These are phyloP conservation scores for Megacollybia marginata DNA, from an alignment of 768 basidiomycete genomes.

Conservation along the genomic window DNA sequence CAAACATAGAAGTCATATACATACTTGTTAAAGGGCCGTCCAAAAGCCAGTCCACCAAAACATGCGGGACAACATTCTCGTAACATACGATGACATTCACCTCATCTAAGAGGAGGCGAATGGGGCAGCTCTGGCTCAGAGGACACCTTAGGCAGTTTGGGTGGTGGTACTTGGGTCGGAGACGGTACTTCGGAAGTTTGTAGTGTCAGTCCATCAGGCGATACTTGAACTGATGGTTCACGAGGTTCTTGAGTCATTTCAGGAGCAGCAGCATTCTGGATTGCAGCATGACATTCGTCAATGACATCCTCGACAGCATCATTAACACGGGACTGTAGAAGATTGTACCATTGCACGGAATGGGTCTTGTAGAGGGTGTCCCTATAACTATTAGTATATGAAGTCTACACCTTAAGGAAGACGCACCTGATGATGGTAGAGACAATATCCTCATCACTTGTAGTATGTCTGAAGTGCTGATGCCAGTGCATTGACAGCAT, in stretches of 20 bases:
- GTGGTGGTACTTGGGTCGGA: background rate
- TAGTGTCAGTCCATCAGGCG: background rate
- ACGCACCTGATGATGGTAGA: conserved; percentile 10
- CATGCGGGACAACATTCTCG: conserved; percentile 25
- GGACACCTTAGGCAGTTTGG: background rate
- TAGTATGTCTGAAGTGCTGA: conserved; percentile 22
- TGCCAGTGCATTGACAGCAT: conserved; percentile 24
- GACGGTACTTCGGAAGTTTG: background rate
- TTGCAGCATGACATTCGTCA: background rate
- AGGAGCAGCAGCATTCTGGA: background rate
- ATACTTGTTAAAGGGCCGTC: conserved; percentile 10
- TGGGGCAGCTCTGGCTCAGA: background rate
- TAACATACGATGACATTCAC: conserved; percentile 14
- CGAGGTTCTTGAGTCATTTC: too few relatives aligned
- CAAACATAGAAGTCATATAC: conserved; percentile 11
- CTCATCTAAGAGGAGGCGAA: conserved; percentile 1
- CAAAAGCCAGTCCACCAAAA: conserved; percentile 20
- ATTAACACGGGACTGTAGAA: conserved; percentile 11
- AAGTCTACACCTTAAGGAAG: background rate
- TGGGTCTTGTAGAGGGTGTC: conserved; percentile 16
- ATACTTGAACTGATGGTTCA: too few relatives aligned
- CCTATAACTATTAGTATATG: conserved; percentile 9
- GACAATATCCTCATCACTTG: conserved; percentile 14
- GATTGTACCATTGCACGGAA: conserved; percentile 25
- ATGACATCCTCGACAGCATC: conserved; percentile 4